A percentile compares a stretch with the other conserved stretches of the same genome.
phyloP scores from a whole-genome alignment of 164 flowering plant genomes.

The Sextonia rubra region DNA sequence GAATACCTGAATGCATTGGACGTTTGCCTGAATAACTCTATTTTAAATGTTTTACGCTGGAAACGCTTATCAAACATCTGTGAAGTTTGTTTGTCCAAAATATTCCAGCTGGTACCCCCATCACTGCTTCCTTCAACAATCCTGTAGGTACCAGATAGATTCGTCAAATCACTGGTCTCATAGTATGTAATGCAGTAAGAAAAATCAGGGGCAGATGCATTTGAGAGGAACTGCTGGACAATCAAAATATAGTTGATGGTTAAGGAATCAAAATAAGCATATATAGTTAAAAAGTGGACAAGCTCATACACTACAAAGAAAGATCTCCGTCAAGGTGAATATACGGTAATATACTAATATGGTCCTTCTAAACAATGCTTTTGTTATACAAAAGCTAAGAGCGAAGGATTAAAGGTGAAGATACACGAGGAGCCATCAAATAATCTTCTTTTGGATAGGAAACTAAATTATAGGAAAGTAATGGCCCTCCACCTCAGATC shows the following conservation, averaged over 20 bases:
- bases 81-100: slow-evolving; percentile 62
- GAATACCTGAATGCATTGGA: slow-evolving; percentile 74
- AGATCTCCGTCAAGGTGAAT: background rate
- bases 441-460: too few relatives aligned
- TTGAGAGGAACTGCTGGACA: background rate
- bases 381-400: too few relatives aligned
- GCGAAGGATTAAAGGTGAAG: too few relatives aligned
- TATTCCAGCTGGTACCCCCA: slow-evolving; percentile 73
- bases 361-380: too few relatives aligned
- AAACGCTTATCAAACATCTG: slow-evolving; percentile 72
- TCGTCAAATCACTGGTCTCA: background rate
- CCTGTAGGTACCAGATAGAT: slow-evolving; percentile 33
- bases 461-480: too few relatives aligned
- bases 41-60: slow-evolving; percentile 52
- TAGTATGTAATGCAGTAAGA: background rate
- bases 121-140: slow-evolving; percentile 82
- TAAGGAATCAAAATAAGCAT: background rate
- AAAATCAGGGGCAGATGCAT: background rate
- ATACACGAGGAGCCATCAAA: too few relatives aligned
- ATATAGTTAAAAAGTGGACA: background rate
- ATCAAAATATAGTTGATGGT: too few relatives aligned
- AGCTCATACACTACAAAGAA: background rate
- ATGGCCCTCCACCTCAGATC: too few relatives aligned
- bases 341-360: background rate
- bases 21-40: slow-evolving; percentile 24